Conservation (phyloP, 2,329 filamentous ascomycete species). For the Chalaropsis thielavioides region DNA sequence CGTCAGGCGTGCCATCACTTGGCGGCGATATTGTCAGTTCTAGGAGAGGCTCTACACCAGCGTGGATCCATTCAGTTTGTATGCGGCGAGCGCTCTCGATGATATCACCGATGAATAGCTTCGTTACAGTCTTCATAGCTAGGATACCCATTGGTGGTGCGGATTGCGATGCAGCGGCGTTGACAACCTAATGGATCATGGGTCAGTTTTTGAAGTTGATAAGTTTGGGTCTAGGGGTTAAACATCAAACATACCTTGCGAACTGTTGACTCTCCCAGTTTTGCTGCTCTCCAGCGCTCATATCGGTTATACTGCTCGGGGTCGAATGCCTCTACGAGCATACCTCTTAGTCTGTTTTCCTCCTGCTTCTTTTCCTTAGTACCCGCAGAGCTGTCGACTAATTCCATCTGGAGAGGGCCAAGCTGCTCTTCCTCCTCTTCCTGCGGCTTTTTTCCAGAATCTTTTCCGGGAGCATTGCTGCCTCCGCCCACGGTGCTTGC, state of each 20-base stretch:
- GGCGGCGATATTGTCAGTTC: constrained; percentile 33
- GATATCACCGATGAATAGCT: constrained; percentile 62
- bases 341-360: constrained; percentile 40
- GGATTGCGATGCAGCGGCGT: constrained; percentile 66
- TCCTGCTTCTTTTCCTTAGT: constrained; percentile 55
- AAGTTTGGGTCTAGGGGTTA: constrained; percentile 5
- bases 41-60: constrained; percentile 41
- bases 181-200: constrained; percentile 50
- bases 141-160: constrained; percentile 59
- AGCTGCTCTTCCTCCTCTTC: constrained; percentile 43
- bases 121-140: constrained; percentile 61
- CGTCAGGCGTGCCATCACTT: constrained; percentile 20
- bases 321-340: constrained; percentile 52
- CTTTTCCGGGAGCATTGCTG: constrained; percentile 30
- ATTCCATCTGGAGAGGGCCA: constrained; percentile 31
- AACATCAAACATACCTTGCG: constrained; percentile 44
- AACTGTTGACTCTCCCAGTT: constrained; percentile 53
- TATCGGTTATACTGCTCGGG: constrained; percentile 54
- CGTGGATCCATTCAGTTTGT: constrained; percentile 55
- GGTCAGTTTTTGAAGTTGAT: background rate
- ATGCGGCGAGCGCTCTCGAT: constrained; percentile 57
- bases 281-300: constrained; percentile 54
- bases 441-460: constrained; percentile 33
- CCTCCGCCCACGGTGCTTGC: constrained; percentile 31
- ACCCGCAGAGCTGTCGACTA: constrained; percentile 42